Percentiles rank a stretch among this genome's conserved stretches.
phyloP scores from a whole-genome alignment of 2,329 filamentous ascomycete genomes.

The Calonectria naviculata region DNA sequence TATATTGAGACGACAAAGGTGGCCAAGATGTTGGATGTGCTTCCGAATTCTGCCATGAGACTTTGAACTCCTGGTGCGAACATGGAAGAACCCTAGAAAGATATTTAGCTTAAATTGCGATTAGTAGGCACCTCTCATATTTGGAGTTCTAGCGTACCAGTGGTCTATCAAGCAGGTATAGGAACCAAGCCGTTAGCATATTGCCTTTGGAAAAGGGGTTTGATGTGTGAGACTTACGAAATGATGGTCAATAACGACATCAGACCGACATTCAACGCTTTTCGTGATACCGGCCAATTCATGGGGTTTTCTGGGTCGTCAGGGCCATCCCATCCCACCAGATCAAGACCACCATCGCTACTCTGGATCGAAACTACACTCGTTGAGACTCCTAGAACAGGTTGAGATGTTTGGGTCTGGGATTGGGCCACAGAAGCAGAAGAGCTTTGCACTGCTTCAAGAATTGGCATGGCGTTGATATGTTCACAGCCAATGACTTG shows the following conservation, averaged over 20 bases:
- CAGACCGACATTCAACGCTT: not conserved
- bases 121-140: too few species aligned
- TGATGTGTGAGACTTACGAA: slow-evolving; percentile 39
- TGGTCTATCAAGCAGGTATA: not conserved
- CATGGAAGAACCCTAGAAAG: slow-evolving; percentile 54
- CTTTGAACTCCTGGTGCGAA: slow-evolving; percentile 65
- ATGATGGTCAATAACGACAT: not conserved
- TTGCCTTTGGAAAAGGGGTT: not conserved
- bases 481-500: not conserved
- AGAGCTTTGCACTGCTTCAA: not conserved
- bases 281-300: not conserved
- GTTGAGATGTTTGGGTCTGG: not conserved
- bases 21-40: slow-evolving; percentile 52
- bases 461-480: not conserved
- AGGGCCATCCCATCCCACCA: not conserved
- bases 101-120: not conserved
- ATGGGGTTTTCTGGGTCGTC: not conserved
- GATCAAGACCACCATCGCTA: not conserved
- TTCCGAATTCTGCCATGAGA: slow-evolving; percentile 62
- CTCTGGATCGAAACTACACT: not conserved
- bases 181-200: not conserved
- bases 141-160: not conserved
- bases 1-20: slow-evolving; percentile 67
- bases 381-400: not conserved
- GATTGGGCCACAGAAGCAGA: not conserved